Evolutionary conservation across 805 yeast species (phyloP).

Genomic region (Kazachstania kunashirensis): DNA sequence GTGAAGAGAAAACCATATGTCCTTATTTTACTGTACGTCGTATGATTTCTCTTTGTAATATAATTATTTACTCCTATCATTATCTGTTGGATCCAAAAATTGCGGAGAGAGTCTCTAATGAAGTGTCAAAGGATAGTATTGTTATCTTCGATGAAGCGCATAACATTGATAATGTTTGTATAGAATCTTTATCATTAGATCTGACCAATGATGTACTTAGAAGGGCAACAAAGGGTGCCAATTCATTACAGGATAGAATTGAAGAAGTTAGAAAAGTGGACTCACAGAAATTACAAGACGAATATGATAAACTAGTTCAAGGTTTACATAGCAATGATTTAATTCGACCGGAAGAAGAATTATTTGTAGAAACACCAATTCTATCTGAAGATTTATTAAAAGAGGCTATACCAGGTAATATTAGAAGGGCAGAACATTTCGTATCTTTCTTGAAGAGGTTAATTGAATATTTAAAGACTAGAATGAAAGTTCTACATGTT

Average conservation of each 20-base stretch:
- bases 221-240: constrained; percentile 81
- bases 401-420: constrained; percentile 96
- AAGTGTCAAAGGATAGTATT: constrained; percentile 83
- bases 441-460: constrained; percentile 86
- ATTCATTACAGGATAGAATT: constrained; percentile 66
- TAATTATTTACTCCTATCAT: constrained; percentile 93
- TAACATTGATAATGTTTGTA: constrained; percentile 96
- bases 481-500: constrained; percentile 96
- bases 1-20: constrained; percentile 73
- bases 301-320: constrained; percentile 81
- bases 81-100: constrained; percentile 94
- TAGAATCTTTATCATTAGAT: constrained; percentile 86
- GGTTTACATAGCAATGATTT: constrained; percentile 81
- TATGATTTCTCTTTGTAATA: constrained; percentile 90
- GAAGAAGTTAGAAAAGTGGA: constrained; percentile 77
- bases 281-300: constrained; percentile 74
- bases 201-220: constrained; percentile 83
- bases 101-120: constrained; percentile 89
- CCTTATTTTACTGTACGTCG: constrained; percentile 97
- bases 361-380: constrained; percentile 78
- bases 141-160: constrained; percentile 98
- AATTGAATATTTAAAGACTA: constrained; percentile 86
- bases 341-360: constrained; percentile 39
- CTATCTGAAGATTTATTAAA: constrained; percentile 74
- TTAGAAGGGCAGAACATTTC: constrained; percentile 93